Evolutionary conservation across 371 early-diverging fungal species (phyloP), one percentile per base, ranked within the genome.

Genomic region (Furculomyces boomerangus): DNA sequence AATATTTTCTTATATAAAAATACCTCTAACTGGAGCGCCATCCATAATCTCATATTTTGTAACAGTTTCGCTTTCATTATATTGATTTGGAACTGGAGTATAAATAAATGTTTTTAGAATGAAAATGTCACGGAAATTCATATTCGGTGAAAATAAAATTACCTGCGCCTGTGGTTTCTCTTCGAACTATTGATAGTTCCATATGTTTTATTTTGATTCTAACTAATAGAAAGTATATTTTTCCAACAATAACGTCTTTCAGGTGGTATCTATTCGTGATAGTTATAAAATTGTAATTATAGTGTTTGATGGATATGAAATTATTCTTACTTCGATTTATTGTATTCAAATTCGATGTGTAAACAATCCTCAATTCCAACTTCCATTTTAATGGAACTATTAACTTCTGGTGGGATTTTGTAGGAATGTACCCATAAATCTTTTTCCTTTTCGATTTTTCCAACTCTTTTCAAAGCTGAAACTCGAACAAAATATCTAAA

Each of bases 41-140:
- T 98, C 98, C 96, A 98, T 95, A 62, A 98, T 95, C 65, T 98
- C 96, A 63, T 90, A 96, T 68, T 90, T 92, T 50, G 95, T 93
- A 30, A 98, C 82, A 0, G 93, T 95, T 68, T 98, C 96, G 64
- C 88, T 91, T 72, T 97, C 96, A 62, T 92, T 92, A 72, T 90
- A 93, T 64, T 93, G 86, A 62, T 93, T 95, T 14, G 93, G 93
- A 30, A 86, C 89, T 66, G 64, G n/a, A n/a, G n/a, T n/a, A n/a
- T n/a, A n/a, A n/a, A n/a, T n/a, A n/a, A n/a, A n/a, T n/a, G n/a
- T n/a, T n/a, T n/a, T n/a, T n/a, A n/a, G n/a, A n/a, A n/a, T n/a
- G 16, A 29, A 39, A 47, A 25, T 22, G 60, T 50, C 18, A 18
- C 28, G 1, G 1, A 29, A 18, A 25, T 28, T 10, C 26, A 2